These are phyloP conservation scores for Mikania micrantha DNA, from an alignment of 129 eudicot genomes.

Conservation along the genomic window DNA sequence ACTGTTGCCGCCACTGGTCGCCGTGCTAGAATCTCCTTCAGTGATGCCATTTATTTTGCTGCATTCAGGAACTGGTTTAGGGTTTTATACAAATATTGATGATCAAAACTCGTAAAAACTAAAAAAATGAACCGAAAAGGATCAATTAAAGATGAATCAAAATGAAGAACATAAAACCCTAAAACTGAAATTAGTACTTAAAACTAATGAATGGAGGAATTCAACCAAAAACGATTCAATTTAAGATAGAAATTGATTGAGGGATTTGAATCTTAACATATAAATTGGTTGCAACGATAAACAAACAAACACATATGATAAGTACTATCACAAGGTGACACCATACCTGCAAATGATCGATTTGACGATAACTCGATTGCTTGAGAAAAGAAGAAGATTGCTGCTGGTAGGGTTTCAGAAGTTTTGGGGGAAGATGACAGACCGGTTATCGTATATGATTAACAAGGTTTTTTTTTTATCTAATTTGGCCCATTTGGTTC, in stretches of 20 bases:
- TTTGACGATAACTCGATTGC: not conserved
- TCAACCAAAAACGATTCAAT: not conserved
- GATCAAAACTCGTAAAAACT: too few relatives aligned
- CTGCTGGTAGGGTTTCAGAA: not conserved
- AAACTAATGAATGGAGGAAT: not conserved
- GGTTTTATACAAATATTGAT: too few relatives aligned
- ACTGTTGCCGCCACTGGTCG: conserved; percentile 2
- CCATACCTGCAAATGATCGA: not conserved
- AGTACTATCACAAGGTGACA: too few relatives aligned
- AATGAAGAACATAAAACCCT: not conserved
- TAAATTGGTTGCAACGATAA: too few relatives aligned
- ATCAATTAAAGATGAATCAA: too few relatives aligned
- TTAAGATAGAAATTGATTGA: too few relatives aligned
- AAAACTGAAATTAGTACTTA: not conserved
- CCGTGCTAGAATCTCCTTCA: conserved; percentile 7
- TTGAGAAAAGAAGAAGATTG: not conserved
- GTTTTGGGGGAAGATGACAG: not conserved
- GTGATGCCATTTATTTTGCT: not conserved
- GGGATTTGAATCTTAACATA: not conserved
- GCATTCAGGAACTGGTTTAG: too few relatives aligned
- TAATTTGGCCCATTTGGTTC: too few relatives aligned
- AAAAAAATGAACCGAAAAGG: too few relatives aligned
- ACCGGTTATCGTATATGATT: too few relatives aligned
- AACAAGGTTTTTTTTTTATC: too few relatives aligned
- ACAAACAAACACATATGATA: too few relatives aligned